Conservation (phyloP, 805 yeast species). For the Groenewaldozyma tartarivorans region DNA sequence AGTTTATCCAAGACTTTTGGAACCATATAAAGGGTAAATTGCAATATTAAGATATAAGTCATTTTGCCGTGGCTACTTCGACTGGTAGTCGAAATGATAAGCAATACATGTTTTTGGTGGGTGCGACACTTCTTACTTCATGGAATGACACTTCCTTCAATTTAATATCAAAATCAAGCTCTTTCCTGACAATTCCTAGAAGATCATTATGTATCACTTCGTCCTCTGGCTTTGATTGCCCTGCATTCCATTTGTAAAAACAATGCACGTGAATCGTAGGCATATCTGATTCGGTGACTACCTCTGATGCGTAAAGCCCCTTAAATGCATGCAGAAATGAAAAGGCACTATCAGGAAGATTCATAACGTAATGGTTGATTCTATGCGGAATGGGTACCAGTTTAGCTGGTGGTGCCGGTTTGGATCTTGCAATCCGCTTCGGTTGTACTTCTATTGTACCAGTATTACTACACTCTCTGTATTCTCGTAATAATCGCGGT, state of each 20-base stretch:
- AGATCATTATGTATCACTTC: conserved; percentile 47
- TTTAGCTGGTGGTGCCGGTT: background rate
- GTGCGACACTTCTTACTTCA: conserved; percentile 87
- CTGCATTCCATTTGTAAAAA: conserved; percentile 78
- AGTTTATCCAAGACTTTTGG: conserved; percentile 43
- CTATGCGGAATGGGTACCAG: conserved; percentile 36
- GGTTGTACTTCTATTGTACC: conserved; percentile 12
- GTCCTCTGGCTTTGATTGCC: conserved; percentile 65
- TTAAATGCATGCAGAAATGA: conserved; percentile 68
- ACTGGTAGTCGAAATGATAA: conserved; percentile 58
- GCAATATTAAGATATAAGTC: conserved; percentile 23
- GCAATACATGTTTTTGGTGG: conserved; percentile 94
- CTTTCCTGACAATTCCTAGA: conserved; percentile 35
- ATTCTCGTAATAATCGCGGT: conserved; percentile 41
- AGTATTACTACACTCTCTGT: conserved; percentile 31
- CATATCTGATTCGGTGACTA: conserved; percentile 34
- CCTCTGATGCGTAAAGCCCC: conserved; percentile 50
- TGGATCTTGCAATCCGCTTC: conserved; percentile 20
- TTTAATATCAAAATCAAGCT: conserved; percentile 39
- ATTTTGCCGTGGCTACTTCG: conserved; percentile 27
- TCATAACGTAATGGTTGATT: conserved; percentile 80
- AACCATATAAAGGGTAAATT: conserved; percentile 37
- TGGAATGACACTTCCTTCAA: conserved; percentile 53
- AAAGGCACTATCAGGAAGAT: conserved; percentile 87
- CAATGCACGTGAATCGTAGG: conserved; percentile 77